Evolutionary conservation across 768 basidiomycete genomes (phyloP).

Genomic region (Thelephora aurantiotincta): DNA sequence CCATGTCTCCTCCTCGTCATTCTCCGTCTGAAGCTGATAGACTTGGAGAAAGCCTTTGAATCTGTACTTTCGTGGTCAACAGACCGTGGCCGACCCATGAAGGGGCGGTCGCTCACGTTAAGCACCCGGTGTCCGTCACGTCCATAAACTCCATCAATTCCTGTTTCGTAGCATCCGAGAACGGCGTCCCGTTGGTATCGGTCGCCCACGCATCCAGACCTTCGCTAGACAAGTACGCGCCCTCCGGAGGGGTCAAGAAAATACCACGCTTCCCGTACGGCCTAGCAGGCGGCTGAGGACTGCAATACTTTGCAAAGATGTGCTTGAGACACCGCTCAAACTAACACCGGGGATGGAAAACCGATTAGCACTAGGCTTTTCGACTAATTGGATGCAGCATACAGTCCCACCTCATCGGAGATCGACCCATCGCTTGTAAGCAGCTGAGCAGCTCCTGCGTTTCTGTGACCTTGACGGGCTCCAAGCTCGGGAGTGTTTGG

Average conservation of each 20-base stretch:
- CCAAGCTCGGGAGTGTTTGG: constrained; percentile 51
- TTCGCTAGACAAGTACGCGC: constrained; percentile 42
- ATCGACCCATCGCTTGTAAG: constrained; percentile 61
- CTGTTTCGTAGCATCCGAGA: constrained; percentile 62
- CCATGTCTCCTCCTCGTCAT: constrained; percentile 79
- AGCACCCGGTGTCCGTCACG: constrained; percentile 50
- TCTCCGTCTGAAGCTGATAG: constrained; percentile 76
- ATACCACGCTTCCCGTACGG: not conserved
- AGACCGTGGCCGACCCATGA: not conserved
- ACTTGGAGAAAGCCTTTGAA: constrained; percentile 74
- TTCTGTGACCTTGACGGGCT: constrained; percentile 44
- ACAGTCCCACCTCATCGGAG: constrained; percentile 37
- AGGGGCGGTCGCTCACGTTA: constrained; percentile 41
- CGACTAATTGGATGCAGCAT: not conserved
- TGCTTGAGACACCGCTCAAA: constrained; percentile 57
- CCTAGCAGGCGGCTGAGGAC: constrained; percentile 22
- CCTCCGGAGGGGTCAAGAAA: constrained; percentile 15
- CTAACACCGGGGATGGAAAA: constrained; percentile 18
- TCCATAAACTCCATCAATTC: constrained; percentile 68
- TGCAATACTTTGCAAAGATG: constrained; percentile 71
- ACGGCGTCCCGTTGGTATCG: constrained; percentile 76
- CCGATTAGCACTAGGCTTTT: not conserved
- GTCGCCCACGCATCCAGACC: constrained; percentile 64
- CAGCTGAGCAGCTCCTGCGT: constrained; percentile 33
- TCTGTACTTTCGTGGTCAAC: constrained; percentile 18